Evolutionary conservation across 2,329 filamentous ascomycete genomes (phyloP).

Genomic region (Xylariaceae sp.): DNA sequence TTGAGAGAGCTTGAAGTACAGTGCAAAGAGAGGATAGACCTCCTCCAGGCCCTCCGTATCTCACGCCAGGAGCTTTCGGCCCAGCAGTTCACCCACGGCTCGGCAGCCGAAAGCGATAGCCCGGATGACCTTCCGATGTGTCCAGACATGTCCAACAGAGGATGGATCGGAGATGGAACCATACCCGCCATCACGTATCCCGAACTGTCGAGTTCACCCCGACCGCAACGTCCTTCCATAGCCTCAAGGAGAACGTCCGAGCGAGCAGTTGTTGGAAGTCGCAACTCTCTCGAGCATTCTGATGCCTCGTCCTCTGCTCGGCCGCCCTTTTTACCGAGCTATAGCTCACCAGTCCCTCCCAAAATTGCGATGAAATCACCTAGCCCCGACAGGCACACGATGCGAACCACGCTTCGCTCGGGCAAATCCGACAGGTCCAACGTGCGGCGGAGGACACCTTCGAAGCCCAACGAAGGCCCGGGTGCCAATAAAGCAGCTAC

Average conservation of each 20-base stretch:
- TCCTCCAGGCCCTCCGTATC: constrained; percentile 75
- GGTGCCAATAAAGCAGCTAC: constrained; percentile 62
- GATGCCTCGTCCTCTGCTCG: constrained; percentile 26
- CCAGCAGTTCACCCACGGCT: constrained; percentile 21
- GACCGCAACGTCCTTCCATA: constrained; percentile 54
- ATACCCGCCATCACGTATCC: constrained; percentile 77
- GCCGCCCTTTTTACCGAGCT: constrained; percentile 29
- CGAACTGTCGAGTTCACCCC: constrained; percentile 68
- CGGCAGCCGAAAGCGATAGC: constrained; percentile 15
- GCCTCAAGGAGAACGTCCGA: constrained; percentile 53
- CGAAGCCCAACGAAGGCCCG: constrained; percentile 44
- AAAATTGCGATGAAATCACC: constrained; percentile 44
- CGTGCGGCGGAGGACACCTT: constrained; percentile 38
- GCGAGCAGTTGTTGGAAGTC: constrained; percentile 37
- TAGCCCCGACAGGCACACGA: constrained; percentile 58
- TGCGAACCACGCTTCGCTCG: constrained; percentile 58
- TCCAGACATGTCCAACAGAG: constrained; percentile 34
- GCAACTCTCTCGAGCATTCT: constrained; percentile 21
- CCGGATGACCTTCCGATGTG: constrained; percentile 12
- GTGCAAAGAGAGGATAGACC: constrained; percentile 87
- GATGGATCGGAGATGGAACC: constrained; percentile 75
- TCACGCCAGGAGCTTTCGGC: constrained; percentile 46
- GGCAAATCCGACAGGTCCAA: constrained; percentile 42
- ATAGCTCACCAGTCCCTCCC: constrained; percentile 25
- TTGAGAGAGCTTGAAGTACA: constrained; percentile 80